Evolutionary conservation across 805 yeast species (phyloP), one percentile per base, ranked within the genome.

Genomic region (Yarrowia yakushimensis): DNA sequence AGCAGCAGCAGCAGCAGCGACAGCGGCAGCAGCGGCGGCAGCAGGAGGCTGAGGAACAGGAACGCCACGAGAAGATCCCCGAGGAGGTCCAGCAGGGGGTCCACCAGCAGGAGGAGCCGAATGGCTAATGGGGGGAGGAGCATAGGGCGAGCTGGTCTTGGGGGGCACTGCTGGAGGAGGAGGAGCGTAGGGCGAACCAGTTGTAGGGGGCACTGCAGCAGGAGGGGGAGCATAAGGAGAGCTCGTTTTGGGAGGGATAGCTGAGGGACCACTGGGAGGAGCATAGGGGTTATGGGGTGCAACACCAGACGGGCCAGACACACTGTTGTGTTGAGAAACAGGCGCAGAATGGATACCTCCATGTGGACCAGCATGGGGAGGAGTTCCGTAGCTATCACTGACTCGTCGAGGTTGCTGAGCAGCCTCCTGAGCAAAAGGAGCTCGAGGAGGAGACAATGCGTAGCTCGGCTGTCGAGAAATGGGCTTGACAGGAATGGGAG

Each of bases 401-500:
- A 39, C 46, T n/a, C 42, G 63, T 25, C 27, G 43, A 25, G 52
- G 48, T 36, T 50, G 57, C 46, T 28, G 31, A 28, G 63, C 22
- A 18, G 50, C 42, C 41, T 55, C 46, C 43, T 57, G 57, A 22
- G 42, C 59, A 55, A 37, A 22, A 10, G 48, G 39, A 43, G 62
- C 48, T 25, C 42, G 36, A 17, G 64, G 61, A 30, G 61, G 62
- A 25, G 62, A 41, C 39, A 50, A 27, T 18, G 31, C 34, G 18
- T 50, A 39, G 10, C 39, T 20, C 20, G 63, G 30, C 45, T 55
- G 46, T n/a, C 48, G 36, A 18, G 48, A 55, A 13, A 52, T 36
- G 25, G 59, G 59, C 66, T 77, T 81, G 71, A 85, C 87, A 25
- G 92, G 79, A 70, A 80, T 81, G 55, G 74, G 77, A 15, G 97